Evolutionary conservation across 345 rosid species (phyloP).

Genomic region (Citrus trifoliata): DNA sequence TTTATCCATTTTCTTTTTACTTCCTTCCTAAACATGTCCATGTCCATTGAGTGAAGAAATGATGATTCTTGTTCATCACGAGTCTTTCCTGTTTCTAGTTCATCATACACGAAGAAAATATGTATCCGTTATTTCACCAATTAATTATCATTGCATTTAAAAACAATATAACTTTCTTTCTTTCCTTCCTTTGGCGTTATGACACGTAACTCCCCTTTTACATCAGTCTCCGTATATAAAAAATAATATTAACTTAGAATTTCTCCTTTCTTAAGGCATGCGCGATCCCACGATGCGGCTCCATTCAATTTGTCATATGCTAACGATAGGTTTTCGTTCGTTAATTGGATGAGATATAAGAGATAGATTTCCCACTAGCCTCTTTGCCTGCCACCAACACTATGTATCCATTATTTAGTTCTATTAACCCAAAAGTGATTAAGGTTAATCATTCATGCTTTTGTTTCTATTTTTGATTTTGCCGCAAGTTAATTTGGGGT

Average conservation of each 20-base stretch:
- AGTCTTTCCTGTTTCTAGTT: too few relatives aligned
- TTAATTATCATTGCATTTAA: too few relatives aligned
- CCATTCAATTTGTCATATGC: not conserved
- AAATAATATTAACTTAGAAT: not conserved
- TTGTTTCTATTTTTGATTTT: not conserved
- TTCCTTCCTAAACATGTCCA: too few relatives aligned
- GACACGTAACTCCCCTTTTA: not conserved
- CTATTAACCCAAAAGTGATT: not conserved
- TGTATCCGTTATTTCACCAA: too few relatives aligned
- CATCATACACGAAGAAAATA: too few relatives aligned
- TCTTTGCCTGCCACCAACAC: not conserved
- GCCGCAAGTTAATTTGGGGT: not conserved
- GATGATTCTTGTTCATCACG: too few relatives aligned
- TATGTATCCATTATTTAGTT: not conserved
- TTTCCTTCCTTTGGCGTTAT: not conserved
- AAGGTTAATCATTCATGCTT: not conserved
- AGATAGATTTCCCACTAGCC: not conserved
- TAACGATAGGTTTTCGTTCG: not conserved
- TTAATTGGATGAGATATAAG: conserved; percentile 17
- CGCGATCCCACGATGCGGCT: conserved; percentile 13
- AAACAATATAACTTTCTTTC: not conserved
- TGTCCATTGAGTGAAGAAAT: too few relatives aligned
- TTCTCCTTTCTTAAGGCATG: conserved; percentile 17
- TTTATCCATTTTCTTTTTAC: too few relatives aligned
- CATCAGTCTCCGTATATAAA: not conserved